Evolutionary conservation across 176 grass and related monocot genomes (phyloP).

Genomic region (Zizania latifolia): DNA sequence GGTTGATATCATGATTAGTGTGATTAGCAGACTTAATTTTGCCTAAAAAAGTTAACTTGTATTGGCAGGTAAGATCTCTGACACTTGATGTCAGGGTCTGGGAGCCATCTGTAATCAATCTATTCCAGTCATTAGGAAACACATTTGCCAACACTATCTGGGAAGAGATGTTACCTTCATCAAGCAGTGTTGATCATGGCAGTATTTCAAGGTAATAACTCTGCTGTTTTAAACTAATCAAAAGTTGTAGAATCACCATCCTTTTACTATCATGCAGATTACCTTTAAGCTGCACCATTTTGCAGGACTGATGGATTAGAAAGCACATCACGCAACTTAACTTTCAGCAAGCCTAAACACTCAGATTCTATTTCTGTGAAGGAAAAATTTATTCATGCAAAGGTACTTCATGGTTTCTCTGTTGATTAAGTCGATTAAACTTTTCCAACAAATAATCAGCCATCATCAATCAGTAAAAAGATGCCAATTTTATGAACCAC

Average conservation of each 20-base stretch:
- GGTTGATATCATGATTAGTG: neutral
- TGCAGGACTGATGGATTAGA: constrained; percentile 51
- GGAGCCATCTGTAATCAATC: constrained; percentile 94
- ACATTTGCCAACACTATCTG: constrained; percentile 85
- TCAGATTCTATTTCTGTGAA: constrained; percentile 84
- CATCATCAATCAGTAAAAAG: neutral
- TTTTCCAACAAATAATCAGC: neutral
- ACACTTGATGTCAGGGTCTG: constrained; percentile 98
- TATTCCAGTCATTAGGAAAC: constrained; percentile 96
- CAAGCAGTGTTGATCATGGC: constrained; percentile 39
- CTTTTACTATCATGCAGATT: constrained; percentile 18
- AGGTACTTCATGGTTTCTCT: constrained; percentile 44
- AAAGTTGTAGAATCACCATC: neutral
- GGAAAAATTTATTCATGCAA: constrained; percentile 99
- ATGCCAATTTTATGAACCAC: neutral
- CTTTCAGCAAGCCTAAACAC: constrained; percentile 65
- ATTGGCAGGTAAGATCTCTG: constrained; percentile 87
- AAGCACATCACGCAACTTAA: constrained; percentile 33
- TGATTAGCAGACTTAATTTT: constrained; percentile 19
- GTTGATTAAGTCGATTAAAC: constrained; percentile 1
- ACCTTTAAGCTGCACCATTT: constrained; percentile 31
- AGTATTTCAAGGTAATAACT: constrained; percentile 59
- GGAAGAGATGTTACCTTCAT: constrained; percentile 69
- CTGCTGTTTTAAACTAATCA: neutral
- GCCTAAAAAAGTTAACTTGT: constrained; percentile 10